Conservation (phyloP, 208 protist species). For the Leishmania amazonensis region DNA sequence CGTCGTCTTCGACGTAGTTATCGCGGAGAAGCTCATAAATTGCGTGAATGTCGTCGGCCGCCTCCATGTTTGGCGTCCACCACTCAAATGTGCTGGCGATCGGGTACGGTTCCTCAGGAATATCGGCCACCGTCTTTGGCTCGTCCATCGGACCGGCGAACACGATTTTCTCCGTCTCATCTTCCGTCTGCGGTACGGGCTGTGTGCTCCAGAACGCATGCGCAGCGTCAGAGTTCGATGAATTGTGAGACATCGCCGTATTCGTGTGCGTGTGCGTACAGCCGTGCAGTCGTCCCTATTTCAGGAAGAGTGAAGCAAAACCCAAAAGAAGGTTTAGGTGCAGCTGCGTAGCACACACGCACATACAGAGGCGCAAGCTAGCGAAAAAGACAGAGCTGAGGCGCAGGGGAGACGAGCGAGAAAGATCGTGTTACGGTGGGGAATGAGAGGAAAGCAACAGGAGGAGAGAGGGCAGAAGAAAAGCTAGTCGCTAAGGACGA, state of each 20-base stretch:
- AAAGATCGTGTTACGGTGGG: not conserved
- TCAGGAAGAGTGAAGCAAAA: not conserved
- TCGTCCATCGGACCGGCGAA: slow-evolving; percentile 66
- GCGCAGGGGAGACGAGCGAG: not conserved
- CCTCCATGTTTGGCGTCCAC: slow-evolving; percentile 90
- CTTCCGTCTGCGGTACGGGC: slow-evolving; percentile 68
- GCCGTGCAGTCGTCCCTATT: not conserved
- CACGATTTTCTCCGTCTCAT: slow-evolving; percentile 24
- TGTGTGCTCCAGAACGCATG: slow-evolving; percentile 90
- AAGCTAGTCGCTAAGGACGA: not conserved
- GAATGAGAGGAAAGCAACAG: not conserved
- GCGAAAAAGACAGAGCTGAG: not conserved
- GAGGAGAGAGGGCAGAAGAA: not conserved
- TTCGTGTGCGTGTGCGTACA: slow-evolving; percentile 1
- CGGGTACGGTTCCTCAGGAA: slow-evolving; percentile 87
- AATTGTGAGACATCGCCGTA: slow-evolving; percentile 12
- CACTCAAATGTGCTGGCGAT: slow-evolving; percentile 96
- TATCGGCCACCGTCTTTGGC: slow-evolving; percentile 81
- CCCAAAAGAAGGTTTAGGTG: not conserved
- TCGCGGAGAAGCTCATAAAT: slow-evolving; percentile 96
- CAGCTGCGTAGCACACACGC: not conserved
- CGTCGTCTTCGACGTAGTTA: slow-evolving; percentile 99
- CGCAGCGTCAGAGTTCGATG: not conserved
- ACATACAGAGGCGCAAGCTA: not conserved
- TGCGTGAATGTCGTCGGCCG: slow-evolving; percentile 65